Evolutionary conservation across 1,284 basidiomycete species (phyloP).

Genomic region (Mrakiaceae sp.): DNA sequence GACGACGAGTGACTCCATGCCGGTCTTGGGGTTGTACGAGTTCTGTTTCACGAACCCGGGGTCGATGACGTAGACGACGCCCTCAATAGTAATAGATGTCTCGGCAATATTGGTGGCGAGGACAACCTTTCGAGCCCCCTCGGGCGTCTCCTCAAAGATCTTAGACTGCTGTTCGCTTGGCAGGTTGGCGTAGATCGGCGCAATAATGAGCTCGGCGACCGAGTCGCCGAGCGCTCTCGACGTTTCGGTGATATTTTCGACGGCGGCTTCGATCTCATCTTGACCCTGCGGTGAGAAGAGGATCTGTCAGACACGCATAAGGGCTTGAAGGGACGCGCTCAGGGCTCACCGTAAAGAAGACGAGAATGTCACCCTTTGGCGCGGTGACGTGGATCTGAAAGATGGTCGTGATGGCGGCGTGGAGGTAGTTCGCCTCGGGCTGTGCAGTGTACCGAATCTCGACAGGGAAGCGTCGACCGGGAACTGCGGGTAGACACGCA

Average conservation of each 20-base stretch:
- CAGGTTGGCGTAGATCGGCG: conserved; percentile 95
- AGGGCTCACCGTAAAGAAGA: conserved; percentile 74
- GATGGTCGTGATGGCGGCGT: conserved; percentile 95
- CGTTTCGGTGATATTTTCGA: conserved; percentile 91
- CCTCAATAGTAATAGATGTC: conserved; percentile 94
- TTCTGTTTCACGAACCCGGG: conserved; percentile 98
- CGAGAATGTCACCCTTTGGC: conserved; percentile 93
- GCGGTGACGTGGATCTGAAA: conserved; percentile 99
- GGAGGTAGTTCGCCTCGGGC: conserved; percentile 95
- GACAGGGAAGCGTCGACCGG: conserved; percentile 92
- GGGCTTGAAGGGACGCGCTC: neutral
- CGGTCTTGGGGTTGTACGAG: conserved; percentile 88
- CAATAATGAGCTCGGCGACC: conserved; percentile 85
- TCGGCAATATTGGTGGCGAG: conserved; percentile 98
- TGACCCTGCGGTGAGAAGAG: conserved; percentile 54
- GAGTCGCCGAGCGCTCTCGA: conserved; percentile 90
- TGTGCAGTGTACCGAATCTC: conserved; percentile 98
- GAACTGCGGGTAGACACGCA: conserved; percentile 47
- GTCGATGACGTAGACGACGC: conserved; percentile 95
- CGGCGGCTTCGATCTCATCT: conserved; percentile 96
- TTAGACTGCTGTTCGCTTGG: conserved; percentile 99
- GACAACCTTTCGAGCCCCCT: conserved; percentile 91
- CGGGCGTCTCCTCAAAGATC: conserved; percentile 97
- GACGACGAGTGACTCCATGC: conserved; percentile 88
- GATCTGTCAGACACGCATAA: neutral